Conservation (phyloP, 129 eudicot species). For the Apium graveolens region DNA sequence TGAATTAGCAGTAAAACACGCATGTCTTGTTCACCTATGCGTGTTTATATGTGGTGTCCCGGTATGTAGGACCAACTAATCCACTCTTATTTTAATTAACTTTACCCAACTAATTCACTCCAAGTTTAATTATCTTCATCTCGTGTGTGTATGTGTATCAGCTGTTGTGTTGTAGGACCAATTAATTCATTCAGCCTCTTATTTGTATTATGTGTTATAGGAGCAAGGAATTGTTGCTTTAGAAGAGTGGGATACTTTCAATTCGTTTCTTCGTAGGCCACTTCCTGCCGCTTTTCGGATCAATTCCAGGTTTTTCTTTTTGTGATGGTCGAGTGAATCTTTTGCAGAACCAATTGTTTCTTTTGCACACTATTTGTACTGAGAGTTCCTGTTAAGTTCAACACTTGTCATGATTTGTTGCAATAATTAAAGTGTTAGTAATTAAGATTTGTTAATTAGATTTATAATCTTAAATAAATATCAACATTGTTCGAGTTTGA, state of each 20-base stretch:
- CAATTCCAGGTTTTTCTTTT: slow-evolving; percentile 53
- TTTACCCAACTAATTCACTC: no score
- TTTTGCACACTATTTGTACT: neutral
- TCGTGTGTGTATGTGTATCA: neutral
- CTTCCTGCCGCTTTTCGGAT: slow-evolving; percentile 98
- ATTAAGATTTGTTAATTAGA: neutral
- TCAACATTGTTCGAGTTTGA: neutral
- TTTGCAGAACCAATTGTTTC: neutral
- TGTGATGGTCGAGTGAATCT: neutral
- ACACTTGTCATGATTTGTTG: neutral
- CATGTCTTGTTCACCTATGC: no score
- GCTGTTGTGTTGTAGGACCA: neutral
- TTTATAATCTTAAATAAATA: neutral
- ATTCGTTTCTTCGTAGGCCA: slow-evolving; percentile 47
- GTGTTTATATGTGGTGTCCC: no score
- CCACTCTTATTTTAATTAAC: no score
- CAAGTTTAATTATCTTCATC: no score
- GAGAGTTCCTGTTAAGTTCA: neutral
- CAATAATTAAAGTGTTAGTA: neutral
- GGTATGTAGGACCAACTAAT: no score
- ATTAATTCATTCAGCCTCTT: neutral
- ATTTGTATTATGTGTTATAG: slow-evolving; percentile 18
- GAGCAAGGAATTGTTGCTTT: slow-evolving; percentile 79
- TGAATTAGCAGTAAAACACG: no score
- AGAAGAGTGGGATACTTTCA: slow-evolving; percentile 85